Evolutionary conservation across 805 yeast species (phyloP).

Genomic region (Naumovozyma dairenensis): DNA sequence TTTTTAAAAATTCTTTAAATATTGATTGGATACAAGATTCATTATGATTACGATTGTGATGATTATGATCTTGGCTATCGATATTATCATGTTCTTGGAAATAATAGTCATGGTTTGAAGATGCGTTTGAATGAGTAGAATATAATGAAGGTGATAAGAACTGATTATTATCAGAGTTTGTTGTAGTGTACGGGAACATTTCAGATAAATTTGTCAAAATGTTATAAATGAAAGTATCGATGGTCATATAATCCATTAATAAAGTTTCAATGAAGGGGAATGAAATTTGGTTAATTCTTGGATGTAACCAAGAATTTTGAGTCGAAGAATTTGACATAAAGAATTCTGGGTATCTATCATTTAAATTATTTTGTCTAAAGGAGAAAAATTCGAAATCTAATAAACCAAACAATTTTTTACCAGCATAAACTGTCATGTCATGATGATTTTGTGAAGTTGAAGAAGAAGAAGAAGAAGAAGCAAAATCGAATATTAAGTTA

Average conservation of each 20-base stretch:
- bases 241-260: conserved; percentile 13
- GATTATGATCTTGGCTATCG: too few relatives aligned
- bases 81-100: background rate
- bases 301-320: conserved; percentile 3
- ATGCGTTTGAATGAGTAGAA: background rate
- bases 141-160: too few relatives aligned
- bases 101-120: too few relatives aligned
- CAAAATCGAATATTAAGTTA: background rate
- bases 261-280: conserved; percentile 10
- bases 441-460: background rate
- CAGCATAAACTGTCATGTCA: too few relatives aligned
- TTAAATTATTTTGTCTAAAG: background rate
- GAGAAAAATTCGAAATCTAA: background rate
- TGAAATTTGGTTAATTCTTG: conserved; percentile 9
- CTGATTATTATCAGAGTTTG: background rate
- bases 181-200: conserved; percentile 1
- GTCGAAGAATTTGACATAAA: background rate
- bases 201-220: conserved; percentile 5
- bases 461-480: too few relatives aligned
- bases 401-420: background rate
- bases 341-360: background rate
- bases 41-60: background rate
- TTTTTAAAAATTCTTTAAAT: conserved; percentile 7
- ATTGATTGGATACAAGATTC: conserved; percentile 7
- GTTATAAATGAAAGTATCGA: conserved; percentile 15